phyloP scores from a whole-genome alignment of 768 basidiomycete species.

The Chalciporus pseudorubinellus region DNA sequence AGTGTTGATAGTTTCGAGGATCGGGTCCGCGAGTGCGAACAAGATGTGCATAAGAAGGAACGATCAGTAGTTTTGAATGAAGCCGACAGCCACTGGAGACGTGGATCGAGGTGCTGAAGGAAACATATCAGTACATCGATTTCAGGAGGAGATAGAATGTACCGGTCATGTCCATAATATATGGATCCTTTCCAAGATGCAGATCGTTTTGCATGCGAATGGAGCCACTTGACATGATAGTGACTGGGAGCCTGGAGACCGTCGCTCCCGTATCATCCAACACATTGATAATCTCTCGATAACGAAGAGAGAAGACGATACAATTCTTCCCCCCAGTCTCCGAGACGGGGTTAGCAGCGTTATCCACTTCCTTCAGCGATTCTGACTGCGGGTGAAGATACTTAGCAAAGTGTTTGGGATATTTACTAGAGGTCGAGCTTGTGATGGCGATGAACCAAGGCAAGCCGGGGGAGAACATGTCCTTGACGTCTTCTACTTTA shows the following conservation, averaged over 20 bases:
- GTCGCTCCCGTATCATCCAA: not conserved
- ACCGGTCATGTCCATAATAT: conserved; percentile 4
- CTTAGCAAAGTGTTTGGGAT: conserved; percentile 19
- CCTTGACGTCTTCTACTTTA: conserved; percentile 11
- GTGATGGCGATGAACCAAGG: conserved; percentile 21
- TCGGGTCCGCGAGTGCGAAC: conserved; percentile 25
- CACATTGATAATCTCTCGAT: conserved; percentile 7
- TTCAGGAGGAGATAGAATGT: too few relatives aligned
- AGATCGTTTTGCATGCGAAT: conserved; percentile 21
- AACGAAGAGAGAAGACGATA: conserved; percentile 20
- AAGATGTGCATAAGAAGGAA: conserved; percentile 22
- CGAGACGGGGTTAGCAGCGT: conserved; percentile 12
- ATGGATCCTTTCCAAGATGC: conserved; percentile 15
- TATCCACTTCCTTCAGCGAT: conserved; percentile 12
- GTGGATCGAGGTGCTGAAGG: conserved; percentile 8
- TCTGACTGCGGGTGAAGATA: conserved; percentile 8
- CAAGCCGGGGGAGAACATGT: conserved; percentile 23
- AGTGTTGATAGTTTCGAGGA: conserved; percentile 16
- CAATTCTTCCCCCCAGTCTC: conserved; percentile 21
- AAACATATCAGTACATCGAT: too few relatives aligned
- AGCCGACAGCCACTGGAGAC: conserved; percentile 19
- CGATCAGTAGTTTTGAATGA: conserved; percentile 17
- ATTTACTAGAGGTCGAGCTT: conserved; percentile 17
- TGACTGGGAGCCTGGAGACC: conserved; percentile 4
- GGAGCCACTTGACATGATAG: conserved; percentile 13